A percentile compares a stretch with the other conserved stretches of the same genome.
These are phyloP conservation scores for Pseudogymnoascus destructans DNA, from an alignment of 2,329 filamentous ascomycete species.

Conservation along the genomic window DNA sequence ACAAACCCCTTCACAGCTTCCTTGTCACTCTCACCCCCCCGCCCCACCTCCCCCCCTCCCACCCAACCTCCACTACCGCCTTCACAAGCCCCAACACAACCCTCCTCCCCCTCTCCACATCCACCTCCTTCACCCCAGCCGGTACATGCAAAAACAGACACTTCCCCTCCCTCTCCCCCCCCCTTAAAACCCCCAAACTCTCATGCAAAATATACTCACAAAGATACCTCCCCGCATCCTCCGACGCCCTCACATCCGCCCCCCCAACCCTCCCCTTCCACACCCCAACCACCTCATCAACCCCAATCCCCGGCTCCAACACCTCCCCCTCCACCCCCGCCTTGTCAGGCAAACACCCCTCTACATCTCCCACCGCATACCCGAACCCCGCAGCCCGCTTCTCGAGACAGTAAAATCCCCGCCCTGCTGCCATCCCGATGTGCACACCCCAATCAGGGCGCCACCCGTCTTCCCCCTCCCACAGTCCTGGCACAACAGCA, in stretches of 20 bases:
- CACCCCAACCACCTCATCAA: conserved; percentile 40
- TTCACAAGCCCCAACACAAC: conserved; percentile 42
- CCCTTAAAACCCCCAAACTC: conserved; percentile 45
- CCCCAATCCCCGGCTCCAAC: conserved; percentile 33
- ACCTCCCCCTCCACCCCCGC: conserved; percentile 33
- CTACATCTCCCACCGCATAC: conserved; percentile 59
- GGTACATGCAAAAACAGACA: conserved; percentile 66
- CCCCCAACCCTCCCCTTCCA: conserved; percentile 38
- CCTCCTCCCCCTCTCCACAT: conserved; percentile 37
- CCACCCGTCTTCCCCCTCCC: conserved; percentile 26
- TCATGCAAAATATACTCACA: conserved; percentile 72
- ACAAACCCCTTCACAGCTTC: neutral
- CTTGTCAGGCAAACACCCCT: conserved; percentile 42
- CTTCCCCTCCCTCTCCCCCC: conserved; percentile 33
- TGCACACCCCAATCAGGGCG: conserved; percentile 57
- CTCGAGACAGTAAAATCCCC: conserved; percentile 58
- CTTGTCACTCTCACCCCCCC: neutral
- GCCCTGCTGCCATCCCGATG: conserved; percentile 63
- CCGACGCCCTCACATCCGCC: conserved; percentile 44
- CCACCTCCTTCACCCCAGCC: conserved; percentile 37
- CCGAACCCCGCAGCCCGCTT: conserved; percentile 56
- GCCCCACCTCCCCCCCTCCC: neutral
- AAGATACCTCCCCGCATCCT: conserved; percentile 59
- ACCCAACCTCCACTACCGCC: conserved; percentile 36
- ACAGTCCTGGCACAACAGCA: conserved; percentile 46